Base-by-base conservation (phyloP, 257 asterid species). In the Solanum pennellii region DNA sequence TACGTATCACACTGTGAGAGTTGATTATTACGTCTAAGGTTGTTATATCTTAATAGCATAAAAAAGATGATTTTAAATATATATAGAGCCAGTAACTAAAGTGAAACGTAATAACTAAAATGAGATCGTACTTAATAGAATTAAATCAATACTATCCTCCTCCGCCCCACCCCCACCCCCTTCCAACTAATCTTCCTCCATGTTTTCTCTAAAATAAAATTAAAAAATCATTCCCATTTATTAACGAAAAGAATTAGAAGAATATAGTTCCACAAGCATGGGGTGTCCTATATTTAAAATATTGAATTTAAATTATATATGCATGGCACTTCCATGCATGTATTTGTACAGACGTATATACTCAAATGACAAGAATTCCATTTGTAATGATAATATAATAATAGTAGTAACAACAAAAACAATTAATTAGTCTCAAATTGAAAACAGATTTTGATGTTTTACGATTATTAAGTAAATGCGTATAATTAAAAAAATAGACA, bases 21-120 rank as follows among this genome's bases (percentile, higher is more conserved):
- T 49, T 49, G 59, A 49, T 49, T 49, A 5, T 49, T 49, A 49
- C 16, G 23, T 49, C 9, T 21, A 6, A 49, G 6, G 23, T 49
- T 1, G 21, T 6, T 49, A 16, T 6, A 16, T 2, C 20, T 47
- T 47, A 0, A 47, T 0, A 0, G 0, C 0, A 0, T 47, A 47
- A 47, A 14, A 47, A 47, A 47, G 0, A 47, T 47, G 8, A 49
- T 49, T 18, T 47, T 0, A 0, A 47, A 47, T 0, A 47, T 14
- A 45, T 12, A 44, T 44, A 44, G 5, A 12, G 7, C 1, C 6
- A 49, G 21, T 49, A 3, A 47, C 7, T 47, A 47, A 47, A 47
- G 20, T 47, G 59, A 47, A 0, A 47, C 8, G 20, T 47, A 47
- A 47, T 47, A 47, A 47, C 21, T 0, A 49, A 14, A 49, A 0